These are phyloP conservation scores for Exophiala sp. DNA, from an alignment of 2,329 filamentous ascomycete species.

Conservation along the genomic window DNA sequence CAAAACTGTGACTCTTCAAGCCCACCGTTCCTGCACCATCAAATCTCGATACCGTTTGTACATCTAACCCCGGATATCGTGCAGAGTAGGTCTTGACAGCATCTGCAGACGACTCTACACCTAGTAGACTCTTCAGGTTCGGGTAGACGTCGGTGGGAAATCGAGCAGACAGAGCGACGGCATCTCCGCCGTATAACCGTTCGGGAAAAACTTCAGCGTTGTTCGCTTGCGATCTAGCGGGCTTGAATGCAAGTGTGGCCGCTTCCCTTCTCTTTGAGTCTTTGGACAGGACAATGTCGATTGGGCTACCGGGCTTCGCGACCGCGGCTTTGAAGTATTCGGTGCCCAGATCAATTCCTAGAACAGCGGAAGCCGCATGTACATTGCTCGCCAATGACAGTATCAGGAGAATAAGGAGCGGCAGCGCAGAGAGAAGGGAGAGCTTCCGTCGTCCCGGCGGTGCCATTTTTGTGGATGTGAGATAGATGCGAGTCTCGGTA, in stretches of 20 bases:
- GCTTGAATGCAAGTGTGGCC: constrained; percentile 90
- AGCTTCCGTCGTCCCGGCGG: constrained; percentile 45
- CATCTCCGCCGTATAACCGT: constrained; percentile 86
- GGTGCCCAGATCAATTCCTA: constrained; percentile 91
- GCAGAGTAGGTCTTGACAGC: constrained; percentile 66
- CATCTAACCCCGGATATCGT: constrained; percentile 73
- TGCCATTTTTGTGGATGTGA: constrained; percentile 39
- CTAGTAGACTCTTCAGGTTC: constrained; percentile 89
- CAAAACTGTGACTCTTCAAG: constrained; percentile 73
- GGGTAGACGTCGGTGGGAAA: constrained; percentile 93
- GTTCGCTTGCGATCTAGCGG: constrained; percentile 62
- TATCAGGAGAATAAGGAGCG: constrained; percentile 49
- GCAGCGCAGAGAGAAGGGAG: constrained; percentile 40
- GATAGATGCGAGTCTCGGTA: neutral
- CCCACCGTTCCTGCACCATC: constrained; percentile 63
- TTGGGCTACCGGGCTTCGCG: constrained; percentile 92
- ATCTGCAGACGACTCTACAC: constrained; percentile 59
- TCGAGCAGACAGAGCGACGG: constrained; percentile 77
- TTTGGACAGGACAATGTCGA: constrained; percentile 96
- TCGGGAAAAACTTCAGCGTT: constrained; percentile 71
- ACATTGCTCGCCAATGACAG: constrained; percentile 52
- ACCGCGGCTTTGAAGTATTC: constrained; percentile 95
- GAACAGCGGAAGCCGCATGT: constrained; percentile 68
- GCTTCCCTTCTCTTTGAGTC: constrained; percentile 95
- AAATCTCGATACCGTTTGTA: constrained; percentile 54